These are phyloP conservation scores for Selenicereus undatus DNA, from an alignment of 148 eudicot genomes.

Conservation along the genomic window DNA sequence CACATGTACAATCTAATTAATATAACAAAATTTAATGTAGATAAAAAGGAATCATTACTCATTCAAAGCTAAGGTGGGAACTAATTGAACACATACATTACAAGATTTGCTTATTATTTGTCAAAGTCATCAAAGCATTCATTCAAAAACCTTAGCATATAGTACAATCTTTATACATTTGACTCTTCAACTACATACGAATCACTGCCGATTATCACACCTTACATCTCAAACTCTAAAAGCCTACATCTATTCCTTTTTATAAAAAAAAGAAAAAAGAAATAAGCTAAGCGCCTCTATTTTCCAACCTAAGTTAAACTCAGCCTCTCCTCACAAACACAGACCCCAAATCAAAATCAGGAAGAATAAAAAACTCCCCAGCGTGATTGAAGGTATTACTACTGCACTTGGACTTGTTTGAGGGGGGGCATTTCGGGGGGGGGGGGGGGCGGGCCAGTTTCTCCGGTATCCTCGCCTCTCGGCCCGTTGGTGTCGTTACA, in stretches of 20 bases:
- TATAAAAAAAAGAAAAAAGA: no score
- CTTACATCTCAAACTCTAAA: neutral
- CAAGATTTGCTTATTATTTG: neutral
- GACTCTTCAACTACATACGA: neutral
- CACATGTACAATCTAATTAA: no score
- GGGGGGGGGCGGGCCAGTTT: slow-evolving; percentile 53
- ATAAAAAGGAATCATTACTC: no score
- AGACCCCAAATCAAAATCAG: slow-evolving; percentile 60
- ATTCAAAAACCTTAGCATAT: neutral
- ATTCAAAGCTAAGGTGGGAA: neutral
- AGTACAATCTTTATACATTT: neutral
- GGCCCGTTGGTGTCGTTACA: slow-evolving; percentile 52
- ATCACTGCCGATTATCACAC: neutral
- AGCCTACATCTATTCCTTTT: neutral
- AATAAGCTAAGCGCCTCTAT: neutral
- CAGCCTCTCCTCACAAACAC: slow-evolving; percentile 39
- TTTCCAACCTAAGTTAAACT: neutral
- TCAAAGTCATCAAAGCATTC: neutral
- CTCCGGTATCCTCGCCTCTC: slow-evolving; percentile 48
- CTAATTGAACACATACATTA: no score
- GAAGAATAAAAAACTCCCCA: slow-evolving; percentile 49
- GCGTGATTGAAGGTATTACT: slow-evolving; percentile 10
- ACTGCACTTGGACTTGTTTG: slow-evolving; percentile 23
- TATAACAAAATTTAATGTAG: no score
- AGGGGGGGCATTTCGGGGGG: slow-evolving; percentile 52